A percentile compares a stretch with the other conserved stretches of the same genome.
Conservation (phyloP, 2,329 filamentous ascomycete genomes). For the Sporothrix curviconia region DNA sequence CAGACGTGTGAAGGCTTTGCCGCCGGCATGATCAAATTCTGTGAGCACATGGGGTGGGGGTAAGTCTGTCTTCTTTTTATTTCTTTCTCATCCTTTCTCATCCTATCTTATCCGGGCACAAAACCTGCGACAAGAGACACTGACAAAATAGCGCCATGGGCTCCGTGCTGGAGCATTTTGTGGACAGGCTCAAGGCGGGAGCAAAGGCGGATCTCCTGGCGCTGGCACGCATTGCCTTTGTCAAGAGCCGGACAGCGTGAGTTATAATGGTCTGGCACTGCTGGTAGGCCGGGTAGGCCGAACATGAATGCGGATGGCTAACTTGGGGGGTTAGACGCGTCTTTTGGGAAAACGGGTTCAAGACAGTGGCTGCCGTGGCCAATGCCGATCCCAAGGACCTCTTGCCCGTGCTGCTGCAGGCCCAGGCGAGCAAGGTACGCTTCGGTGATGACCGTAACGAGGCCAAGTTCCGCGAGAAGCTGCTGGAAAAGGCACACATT, state of each 20-base stretch:
- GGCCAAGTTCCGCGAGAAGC: slow-evolving; percentile 6
- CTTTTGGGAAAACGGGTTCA: slow-evolving; percentile 72
- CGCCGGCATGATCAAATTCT: slow-evolving; percentile 73
- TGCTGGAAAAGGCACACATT: slow-evolving; percentile 51
- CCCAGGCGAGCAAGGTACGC: slow-evolving; percentile 59
- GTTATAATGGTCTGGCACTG: too few relatives aligned
- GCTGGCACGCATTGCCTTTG: slow-evolving; percentile 63
- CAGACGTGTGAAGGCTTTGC: slow-evolving; percentile 74
- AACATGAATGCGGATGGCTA: too few relatives aligned
- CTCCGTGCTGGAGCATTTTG: slow-evolving; percentile 68
- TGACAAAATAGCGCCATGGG: slow-evolving; percentile 57
- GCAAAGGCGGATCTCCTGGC: slow-evolving; percentile 65
- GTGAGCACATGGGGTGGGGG: slow-evolving; percentile 69
- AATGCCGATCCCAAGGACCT: slow-evolving; percentile 63
- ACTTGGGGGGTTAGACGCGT: too few relatives aligned
- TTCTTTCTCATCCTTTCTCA: neutral
- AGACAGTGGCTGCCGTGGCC: slow-evolving; percentile 59
- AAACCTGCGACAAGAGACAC: too few relatives aligned
- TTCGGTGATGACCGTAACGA: slow-evolving; percentile 23
- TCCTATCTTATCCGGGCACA: too few relatives aligned
- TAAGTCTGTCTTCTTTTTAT: slow-evolving; percentile 25
- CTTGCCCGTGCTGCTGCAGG: slow-evolving; percentile 62
- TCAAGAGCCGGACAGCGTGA: slow-evolving; percentile 69
- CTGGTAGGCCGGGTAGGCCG: too few relatives aligned
- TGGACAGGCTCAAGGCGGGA: slow-evolving; percentile 65